Conservation (phyloP, 768 basidiomycete species). For the Lactifluus hygrophoroides region DNA sequence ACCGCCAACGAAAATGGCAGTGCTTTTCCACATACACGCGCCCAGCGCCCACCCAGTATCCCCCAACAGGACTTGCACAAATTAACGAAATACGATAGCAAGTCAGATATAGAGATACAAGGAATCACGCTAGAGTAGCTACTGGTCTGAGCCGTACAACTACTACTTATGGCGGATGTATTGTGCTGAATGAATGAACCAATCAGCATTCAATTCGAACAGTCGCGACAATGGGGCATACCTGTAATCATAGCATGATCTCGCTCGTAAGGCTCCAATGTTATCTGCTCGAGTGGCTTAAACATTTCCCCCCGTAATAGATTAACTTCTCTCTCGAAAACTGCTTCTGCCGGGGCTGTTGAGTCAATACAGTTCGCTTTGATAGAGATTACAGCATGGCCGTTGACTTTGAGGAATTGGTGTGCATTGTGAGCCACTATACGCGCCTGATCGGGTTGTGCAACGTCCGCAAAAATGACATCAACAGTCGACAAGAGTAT, state of each 20-base stretch:
- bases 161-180: slow-evolving; percentile 39
- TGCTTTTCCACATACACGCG: no score
- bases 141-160: no score
- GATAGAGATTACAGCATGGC: slow-evolving; percentile 93
- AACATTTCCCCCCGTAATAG: slow-evolving; percentile 67
- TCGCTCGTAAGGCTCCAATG: slow-evolving; percentile 87
- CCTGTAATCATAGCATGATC: slow-evolving; percentile 88
- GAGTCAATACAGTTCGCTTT: slow-evolving; percentile 99
- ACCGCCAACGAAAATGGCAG: slow-evolving; percentile 7
- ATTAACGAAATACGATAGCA: slow-evolving; percentile 12
- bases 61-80: no score
- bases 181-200: slow-evolving; percentile 30
- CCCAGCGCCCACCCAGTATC: no score
- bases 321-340: slow-evolving; percentile 86
- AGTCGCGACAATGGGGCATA: slow-evolving; percentile 28
- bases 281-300: slow-evolving; percentile 94
- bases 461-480: slow-evolving; percentile 96
- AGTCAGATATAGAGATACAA: slow-evolving; percentile 16
- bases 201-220: slow-evolving; percentile 1
- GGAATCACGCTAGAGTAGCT: background rate
- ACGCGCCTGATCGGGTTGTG: slow-evolving; percentile 98
- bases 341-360: slow-evolving; percentile 79
- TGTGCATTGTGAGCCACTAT: slow-evolving; percentile 91
- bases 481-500: slow-evolving; percentile 95
- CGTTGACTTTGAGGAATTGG: slow-evolving; percentile 90